Base-by-base conservation (phyloP, 148 eudicot species). In the Chenopodium quinoa region DNA sequence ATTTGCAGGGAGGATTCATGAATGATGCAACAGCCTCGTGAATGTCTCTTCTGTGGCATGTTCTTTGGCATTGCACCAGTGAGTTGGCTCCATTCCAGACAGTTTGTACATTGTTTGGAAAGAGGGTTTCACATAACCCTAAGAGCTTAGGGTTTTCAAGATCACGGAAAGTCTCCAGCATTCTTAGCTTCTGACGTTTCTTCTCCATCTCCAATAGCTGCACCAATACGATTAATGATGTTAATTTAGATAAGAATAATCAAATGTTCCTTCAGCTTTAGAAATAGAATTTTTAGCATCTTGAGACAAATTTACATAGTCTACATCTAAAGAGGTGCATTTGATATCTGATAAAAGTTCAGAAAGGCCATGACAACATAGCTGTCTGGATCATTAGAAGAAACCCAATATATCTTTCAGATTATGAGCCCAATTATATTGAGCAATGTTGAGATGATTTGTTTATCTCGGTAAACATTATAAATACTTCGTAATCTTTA, bases 21-120 rank as follows among this genome's bases (percentile, higher is more conserved):
- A 93, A 89, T 13, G 90, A 83, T 37, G 87, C 82, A 13, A 95
- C 82, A 66, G 93, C 95, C 68, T 85, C 90, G 79, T 88, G 86
- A 32, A 95, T 89, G 67, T 85, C 85, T 81, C 84, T 88, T 34
- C 78, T 85, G 12, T 82, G 82, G 71, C 62, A 62, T 37, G 82
- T 52, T 75, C 74, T 81, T 70, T 78, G 81, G 70, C 50, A 78
- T 46, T 79, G 83, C 52, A 77, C 78, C 75, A 93, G 81, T 40
- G 97, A 92, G 79, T 92, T 92, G 20, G 92, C 92, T 66, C 97
- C 93, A 27, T 75, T 87, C 97, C 97, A 95, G 47, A 90, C 82
- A 54, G 91, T 89, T 66, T 82, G 84, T 0, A n/a, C 62, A 64
- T 86, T 82, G 73, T 82, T 87, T 3, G 91, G 76, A 81, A 95